Base-by-base conservation (phyloP, 108 stramenopile species). In the Cyclotella sp. region DNA sequence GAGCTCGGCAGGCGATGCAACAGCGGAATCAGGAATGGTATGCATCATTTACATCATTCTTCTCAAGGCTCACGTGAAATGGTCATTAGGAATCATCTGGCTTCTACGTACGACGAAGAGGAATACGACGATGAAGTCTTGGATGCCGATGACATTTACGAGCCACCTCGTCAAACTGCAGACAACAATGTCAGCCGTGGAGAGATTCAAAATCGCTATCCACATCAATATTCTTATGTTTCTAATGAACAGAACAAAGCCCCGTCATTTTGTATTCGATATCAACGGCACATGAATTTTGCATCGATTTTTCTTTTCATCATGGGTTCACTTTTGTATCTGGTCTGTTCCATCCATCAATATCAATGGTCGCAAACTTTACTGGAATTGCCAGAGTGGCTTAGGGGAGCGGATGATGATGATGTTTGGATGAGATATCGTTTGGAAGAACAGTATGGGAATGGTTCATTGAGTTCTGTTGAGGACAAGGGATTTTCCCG, bases 331-430 rank as follows among this genome's bases (percentile, higher is more conserved):
- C 12, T 61, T 27, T 51, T 73, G 28, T 73, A 73, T 34, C 42
- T 73, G 13, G 58, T 62, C 6, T 22, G 51, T 26, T 45, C 72
- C 3, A 51, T 73, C 2, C n/a, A 62, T 28, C 60, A 73, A 29
- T 73, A 73, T 51, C 21, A 73, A 73, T 73, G 45, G 43, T 54
- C 72, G 29, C 43, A 62, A 28, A 39, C 26, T 11, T 47, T 73
- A n/a, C 46, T 41, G 57, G 39, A 41, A 0, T 15, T 68, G 14
- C 67, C 67, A 28, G 22, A 19, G 28, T 68, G 22, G 18, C 67
- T 68, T 1, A 45, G 67, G 5, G 28, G 19, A 30, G 46, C 14
- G 28, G 67, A 68, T 30, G 67, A 68, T 52, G 67, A 68, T 68
- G 30, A 3, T 16, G 51, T 10, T 30, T 68, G 67, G 67, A 52